These are phyloP conservation scores for Neocucurbitaria cava DNA, from an alignment of 2,329 filamentous ascomycete genomes.

Conservation along the genomic window DNA sequence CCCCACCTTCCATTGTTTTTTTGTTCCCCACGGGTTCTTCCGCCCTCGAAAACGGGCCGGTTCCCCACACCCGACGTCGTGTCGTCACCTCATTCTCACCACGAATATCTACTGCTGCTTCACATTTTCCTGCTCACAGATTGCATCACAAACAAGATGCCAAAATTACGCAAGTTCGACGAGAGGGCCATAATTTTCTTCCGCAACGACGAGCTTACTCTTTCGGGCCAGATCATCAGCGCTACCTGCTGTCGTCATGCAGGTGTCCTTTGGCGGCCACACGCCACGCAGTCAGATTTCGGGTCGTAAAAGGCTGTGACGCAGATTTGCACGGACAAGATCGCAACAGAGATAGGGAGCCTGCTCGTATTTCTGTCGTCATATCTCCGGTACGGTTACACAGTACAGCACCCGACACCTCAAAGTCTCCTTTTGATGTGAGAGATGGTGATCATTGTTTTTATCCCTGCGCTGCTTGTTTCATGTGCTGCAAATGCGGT, in stretches of 20 bases:
- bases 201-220: too few species aligned
- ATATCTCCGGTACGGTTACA: neutral
- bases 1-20: conserved; percentile 2
- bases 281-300: neutral
- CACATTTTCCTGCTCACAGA: neutral
- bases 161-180: neutral
- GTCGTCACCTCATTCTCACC: neutral
- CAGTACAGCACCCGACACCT: neutral
- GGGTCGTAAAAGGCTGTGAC: neutral
- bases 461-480: neutral
- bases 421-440: neutral
- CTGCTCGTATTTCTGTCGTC: neutral
- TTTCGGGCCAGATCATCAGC: too few species aligned
- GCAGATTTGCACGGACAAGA: neutral
- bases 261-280: too few species aligned
- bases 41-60: neutral
- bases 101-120: neutral
- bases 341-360: neutral
- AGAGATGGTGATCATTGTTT: neutral
- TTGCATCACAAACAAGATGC: too few species aligned
- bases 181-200: neutral
- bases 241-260: too few species aligned
- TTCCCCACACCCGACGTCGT: neutral
- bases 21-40: neutral
- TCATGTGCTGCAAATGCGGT: neutral